phyloP scores from a whole-genome alignment of 495 filamentous ascomycete species.

The Parachaetomium inaequale region DNA sequence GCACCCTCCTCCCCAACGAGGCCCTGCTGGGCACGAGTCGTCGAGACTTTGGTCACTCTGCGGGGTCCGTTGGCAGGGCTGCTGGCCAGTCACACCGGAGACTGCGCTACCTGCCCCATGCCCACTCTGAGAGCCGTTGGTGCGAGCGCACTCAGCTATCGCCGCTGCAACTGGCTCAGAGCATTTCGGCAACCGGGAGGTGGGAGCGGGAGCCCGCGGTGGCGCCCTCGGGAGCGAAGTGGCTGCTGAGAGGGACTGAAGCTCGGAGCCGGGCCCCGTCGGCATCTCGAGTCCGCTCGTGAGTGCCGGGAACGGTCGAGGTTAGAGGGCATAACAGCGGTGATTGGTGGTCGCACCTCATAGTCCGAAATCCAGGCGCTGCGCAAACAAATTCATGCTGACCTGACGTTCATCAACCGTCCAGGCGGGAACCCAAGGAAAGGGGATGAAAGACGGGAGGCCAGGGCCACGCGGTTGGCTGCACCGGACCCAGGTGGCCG shows the following conservation, averaged over 20 bases:
- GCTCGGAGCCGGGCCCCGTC: background rate
- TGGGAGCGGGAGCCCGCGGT: slow-evolving; percentile 18
- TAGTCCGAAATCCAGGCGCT: slow-evolving; percentile 1
- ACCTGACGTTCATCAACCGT: background rate
- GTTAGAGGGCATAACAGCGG: background rate
- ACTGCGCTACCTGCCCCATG: background rate
- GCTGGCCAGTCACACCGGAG: slow-evolving; percentile 27
- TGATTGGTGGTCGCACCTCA: too few relatives aligned
- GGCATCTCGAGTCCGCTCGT: background rate
- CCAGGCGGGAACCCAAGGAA: slow-evolving; percentile 8
- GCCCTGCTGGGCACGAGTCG: slow-evolving; percentile 5
- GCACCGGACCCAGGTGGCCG: slow-evolving; percentile 7
- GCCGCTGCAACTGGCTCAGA: background rate
- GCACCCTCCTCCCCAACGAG: slow-evolving; percentile 9
- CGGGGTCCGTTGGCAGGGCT: slow-evolving; percentile 21
- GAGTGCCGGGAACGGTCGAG: background rate
- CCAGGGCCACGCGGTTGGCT: slow-evolving; percentile 18
- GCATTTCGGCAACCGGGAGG: slow-evolving; percentile 21
- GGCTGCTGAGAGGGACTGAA: background rate
- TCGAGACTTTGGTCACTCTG: background rate
- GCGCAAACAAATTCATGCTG: background rate
- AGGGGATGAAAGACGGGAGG: slow-evolving; percentile 15
- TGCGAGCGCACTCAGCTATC: too few relatives aligned
- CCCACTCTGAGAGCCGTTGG: slow-evolving; percentile 24
- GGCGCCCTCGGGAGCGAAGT: slow-evolving; percentile 5